Percentiles rank a stretch among this genome's conserved stretches.
phyloP scores from a whole-genome alignment of 768 basidiomycete species.

The Amanita rimosa region DNA sequence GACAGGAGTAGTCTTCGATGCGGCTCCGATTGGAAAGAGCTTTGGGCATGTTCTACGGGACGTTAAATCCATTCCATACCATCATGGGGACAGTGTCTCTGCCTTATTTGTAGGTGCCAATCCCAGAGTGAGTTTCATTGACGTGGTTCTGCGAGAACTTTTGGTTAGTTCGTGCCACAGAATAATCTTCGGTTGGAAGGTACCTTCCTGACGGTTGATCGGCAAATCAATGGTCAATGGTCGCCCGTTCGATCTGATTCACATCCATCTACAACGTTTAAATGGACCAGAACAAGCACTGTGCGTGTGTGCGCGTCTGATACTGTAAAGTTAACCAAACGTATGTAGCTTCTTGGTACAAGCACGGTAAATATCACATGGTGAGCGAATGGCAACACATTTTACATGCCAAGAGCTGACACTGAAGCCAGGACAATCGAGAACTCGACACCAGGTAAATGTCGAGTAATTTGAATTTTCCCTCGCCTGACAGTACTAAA shows the following conservation, averaged over 20 bases:
- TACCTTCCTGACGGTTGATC: conserved; percentile 64
- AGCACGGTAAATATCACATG: conserved; percentile 60
- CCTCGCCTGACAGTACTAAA: conserved; percentile 2
- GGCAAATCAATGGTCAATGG: conserved; percentile 39
- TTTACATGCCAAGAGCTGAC: conserved; percentile 3
- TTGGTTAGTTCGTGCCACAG: conserved; percentile 20
- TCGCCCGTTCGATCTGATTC: conserved; percentile 56
- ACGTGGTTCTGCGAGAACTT: conserved; percentile 6
- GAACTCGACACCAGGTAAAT: conserved; percentile 40
- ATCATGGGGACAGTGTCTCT: conserved; percentile 43
- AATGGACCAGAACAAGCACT: conserved; percentile 49
- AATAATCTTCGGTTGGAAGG: conserved; percentile 69
- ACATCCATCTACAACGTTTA: conserved; percentile 63
- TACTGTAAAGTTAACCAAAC: neutral
- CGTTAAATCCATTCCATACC: conserved; percentile 38
- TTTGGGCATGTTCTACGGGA: conserved; percentile 57
- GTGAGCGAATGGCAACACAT: conserved; percentile 23
- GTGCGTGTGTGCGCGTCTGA: conserved; percentile 19
- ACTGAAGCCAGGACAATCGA: conserved; percentile 46
- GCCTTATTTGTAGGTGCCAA: conserved; percentile 68
- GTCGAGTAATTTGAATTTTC: conserved; percentile 1
- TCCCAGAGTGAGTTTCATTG: conserved; percentile 43
- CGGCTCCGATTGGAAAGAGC: conserved; percentile 37
- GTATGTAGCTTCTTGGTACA: conserved; percentile 37
- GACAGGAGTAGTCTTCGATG: conserved; percentile 55